Evolutionary conservation across 2,329 filamentous ascomycete genomes (phyloP).

Genomic region (Blastomyces percursus): DNA sequence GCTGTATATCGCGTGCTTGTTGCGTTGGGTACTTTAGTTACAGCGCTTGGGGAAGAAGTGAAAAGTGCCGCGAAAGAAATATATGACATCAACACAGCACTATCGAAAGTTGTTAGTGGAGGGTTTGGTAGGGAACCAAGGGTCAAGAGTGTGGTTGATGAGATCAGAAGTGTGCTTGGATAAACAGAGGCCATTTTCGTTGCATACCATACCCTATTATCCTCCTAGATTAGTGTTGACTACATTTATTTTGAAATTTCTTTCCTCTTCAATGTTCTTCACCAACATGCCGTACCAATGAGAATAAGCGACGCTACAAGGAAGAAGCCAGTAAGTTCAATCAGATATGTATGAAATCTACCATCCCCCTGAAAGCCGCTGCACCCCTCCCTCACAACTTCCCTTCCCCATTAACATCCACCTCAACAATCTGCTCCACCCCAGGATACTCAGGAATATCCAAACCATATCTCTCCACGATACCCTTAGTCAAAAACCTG

Average conservation of each 20-base stretch:
- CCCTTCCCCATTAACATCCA: conserved; percentile 36
- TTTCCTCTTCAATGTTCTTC: background rate
- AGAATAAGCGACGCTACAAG: background rate
- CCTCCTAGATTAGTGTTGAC: background rate
- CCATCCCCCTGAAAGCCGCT: background rate
- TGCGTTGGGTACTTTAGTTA: conserved; percentile 65
- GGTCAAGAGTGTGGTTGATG: conserved; percentile 48
- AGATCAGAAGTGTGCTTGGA: conserved; percentile 43
- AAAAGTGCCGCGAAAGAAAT: conserved; percentile 48
- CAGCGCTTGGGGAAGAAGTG: conserved; percentile 48
- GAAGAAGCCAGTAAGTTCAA: background rate
- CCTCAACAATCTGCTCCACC: conserved; percentile 79
- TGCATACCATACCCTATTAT: background rate
- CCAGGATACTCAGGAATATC: conserved; percentile 75
- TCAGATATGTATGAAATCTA: background rate
- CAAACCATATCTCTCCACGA: conserved; percentile 77
- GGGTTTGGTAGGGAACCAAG: conserved; percentile 47
- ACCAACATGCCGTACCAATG: background rate
- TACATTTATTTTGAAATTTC: background rate
- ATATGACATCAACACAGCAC: conserved; percentile 40
- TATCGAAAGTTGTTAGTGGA: conserved; percentile 40
- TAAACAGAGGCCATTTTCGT: background rate
- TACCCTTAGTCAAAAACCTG: conserved; percentile 65
- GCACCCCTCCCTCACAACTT: conserved; percentile 20
- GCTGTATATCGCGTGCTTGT: conserved; percentile 73